Percentiles rank a stretch among this genome's conserved stretches.
Evolutionary conservation across 805 yeast genomes (phyloP).

Genomic region (Candida xiaguanensis): DNA sequence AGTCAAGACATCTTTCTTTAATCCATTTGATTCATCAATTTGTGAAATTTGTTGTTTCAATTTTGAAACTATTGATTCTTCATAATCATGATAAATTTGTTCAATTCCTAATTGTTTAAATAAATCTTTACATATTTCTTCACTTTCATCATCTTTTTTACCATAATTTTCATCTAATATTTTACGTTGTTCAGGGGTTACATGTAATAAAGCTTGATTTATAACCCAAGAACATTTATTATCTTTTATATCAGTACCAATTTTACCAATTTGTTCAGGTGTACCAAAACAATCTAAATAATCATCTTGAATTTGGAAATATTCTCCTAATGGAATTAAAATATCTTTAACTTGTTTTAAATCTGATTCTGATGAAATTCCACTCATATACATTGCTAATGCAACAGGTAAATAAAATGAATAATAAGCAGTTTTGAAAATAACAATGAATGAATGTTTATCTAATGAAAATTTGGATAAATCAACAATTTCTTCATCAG

Average conservation of each 20-base stretch:
- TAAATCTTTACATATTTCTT: slow-evolving; percentile 65
- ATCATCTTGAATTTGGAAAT: slow-evolving; percentile 98
- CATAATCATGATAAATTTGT: slow-evolving; percentile 71
- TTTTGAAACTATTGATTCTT: slow-evolving; percentile 68
- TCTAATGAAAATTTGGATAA: slow-evolving; percentile 78
- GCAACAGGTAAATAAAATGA: slow-evolving; percentile 97
- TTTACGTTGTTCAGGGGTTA: slow-evolving; percentile 75
- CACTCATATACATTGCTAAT: slow-evolving; percentile 91
- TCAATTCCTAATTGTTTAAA: slow-evolving; percentile 74
- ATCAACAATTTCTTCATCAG: slow-evolving; percentile 94
- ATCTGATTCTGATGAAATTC: slow-evolving; percentile 65
- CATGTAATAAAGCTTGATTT: slow-evolving; percentile 83
- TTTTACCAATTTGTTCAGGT: slow-evolving; percentile 95
- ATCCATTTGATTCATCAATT: slow-evolving; percentile 89
- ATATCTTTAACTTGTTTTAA: slow-evolving; percentile 85
- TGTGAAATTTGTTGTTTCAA: slow-evolving; percentile 62
- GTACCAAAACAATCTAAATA: slow-evolving; percentile 95
- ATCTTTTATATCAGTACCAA: slow-evolving; percentile 97
- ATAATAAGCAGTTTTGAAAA: slow-evolving; percentile 95
- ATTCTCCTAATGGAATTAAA: slow-evolving; percentile 92
- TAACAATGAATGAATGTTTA: slow-evolving; percentile 93
- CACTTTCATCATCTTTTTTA: slow-evolving; percentile 64
- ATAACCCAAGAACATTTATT: slow-evolving; percentile 98
- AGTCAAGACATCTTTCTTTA: slow-evolving; percentile 80
- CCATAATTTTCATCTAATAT: slow-evolving; percentile 89